Conservation (phyloP, 441 rosid species). For the Isatis lusitanica region DNA sequence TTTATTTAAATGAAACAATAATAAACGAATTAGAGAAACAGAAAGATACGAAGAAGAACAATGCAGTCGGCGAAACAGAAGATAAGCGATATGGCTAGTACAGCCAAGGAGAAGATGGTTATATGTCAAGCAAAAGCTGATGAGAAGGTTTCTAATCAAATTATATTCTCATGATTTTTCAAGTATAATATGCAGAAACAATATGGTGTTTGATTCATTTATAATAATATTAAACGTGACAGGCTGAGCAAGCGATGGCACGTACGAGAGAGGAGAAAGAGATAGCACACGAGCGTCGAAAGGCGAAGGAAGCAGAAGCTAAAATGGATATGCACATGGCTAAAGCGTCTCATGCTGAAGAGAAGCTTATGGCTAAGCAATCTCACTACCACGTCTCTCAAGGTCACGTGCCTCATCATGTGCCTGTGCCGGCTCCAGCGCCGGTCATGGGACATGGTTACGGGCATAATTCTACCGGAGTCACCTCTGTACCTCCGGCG, state of each 20-base stretch:
- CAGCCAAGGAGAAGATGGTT: constrained; percentile 56
- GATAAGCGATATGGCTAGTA: constrained; percentile 62
- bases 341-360: constrained; percentile 45
- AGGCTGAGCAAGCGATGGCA: constrained; percentile 58
- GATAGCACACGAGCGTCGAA: constrained; percentile 52
- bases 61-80: constrained; percentile 67
- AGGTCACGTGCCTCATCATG: constrained; percentile 25
- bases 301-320: constrained; percentile 65
- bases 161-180: background rate
- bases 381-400: constrained; percentile 27
- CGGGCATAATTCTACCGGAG: background rate
- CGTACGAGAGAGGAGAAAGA: constrained; percentile 55
- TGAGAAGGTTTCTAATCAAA: constrained; percentile 45
- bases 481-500: background rate
- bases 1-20: background rate
- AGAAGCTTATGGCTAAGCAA: constrained; percentile 42
- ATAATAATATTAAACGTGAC: background rate
- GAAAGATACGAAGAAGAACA: background rate
- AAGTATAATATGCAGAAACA: no score
- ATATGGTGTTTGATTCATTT: no score
- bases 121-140: constrained; percentile 56
- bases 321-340: constrained; percentile 58
- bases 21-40: background rate
- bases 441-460: constrained; percentile 42
- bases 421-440: constrained; percentile 22